phyloP scores from a whole-genome alignment of 2,329 filamentous ascomycete species.

The Didymella arachidicola region DNA sequence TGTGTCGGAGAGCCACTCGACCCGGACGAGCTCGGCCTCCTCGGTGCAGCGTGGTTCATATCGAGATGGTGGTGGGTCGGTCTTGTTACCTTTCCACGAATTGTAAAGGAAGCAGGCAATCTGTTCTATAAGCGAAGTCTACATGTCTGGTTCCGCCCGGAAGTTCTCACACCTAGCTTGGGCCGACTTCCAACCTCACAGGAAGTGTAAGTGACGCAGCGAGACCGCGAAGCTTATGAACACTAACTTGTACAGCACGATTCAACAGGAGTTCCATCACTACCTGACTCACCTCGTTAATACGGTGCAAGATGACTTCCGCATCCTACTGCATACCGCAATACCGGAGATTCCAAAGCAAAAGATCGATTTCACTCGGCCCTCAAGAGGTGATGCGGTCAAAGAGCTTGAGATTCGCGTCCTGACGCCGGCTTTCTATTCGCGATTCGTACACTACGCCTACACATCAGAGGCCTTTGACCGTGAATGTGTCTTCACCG shows the following conservation, averaged over 20 bases:
- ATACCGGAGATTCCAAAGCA: constrained; percentile 49
- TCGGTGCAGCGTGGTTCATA: constrained; percentile 59
- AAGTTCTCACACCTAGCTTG: constrained; percentile 65
- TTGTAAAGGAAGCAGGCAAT: constrained; percentile 65
- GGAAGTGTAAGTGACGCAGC: constrained; percentile 53
- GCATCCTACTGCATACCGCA: constrained; percentile 63
- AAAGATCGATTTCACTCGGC: constrained; percentile 33
- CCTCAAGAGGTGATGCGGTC: constrained; percentile 11
- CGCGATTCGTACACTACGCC: constrained; percentile 69
- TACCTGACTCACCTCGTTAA: constrained; percentile 59
- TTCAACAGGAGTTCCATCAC: constrained; percentile 51
- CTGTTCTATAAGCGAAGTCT: constrained; percentile 66
- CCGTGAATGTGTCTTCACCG: constrained; percentile 61
- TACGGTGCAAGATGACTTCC: constrained; percentile 54
- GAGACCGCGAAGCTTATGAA: background rate
- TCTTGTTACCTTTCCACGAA: constrained; percentile 70
- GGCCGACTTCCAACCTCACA: constrained; percentile 60
- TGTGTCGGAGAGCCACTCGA: constrained; percentile 62
- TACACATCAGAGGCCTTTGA: constrained; percentile 69
- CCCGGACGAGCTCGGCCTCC: constrained; percentile 55
- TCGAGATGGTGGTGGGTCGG: constrained; percentile 72
- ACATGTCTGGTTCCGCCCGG: constrained; percentile 71
- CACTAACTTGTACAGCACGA: constrained; percentile 30
- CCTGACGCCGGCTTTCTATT: constrained; percentile 72
- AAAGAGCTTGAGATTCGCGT: constrained; percentile 64